Conservation (phyloP, 2,329 filamentous ascomycete genomes). For the Ceratocystis destructans region DNA sequence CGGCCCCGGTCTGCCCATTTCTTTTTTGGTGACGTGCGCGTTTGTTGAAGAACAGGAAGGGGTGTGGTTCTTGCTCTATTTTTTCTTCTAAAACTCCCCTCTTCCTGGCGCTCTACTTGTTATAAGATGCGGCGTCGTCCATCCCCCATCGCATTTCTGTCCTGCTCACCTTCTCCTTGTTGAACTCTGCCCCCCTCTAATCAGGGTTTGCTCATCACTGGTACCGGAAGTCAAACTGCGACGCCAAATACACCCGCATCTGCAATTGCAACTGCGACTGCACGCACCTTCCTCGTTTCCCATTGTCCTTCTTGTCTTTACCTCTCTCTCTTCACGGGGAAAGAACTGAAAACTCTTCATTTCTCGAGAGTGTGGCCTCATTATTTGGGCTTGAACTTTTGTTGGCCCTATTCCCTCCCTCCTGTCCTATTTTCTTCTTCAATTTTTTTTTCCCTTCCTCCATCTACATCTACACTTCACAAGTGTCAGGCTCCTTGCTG, state of each 20-base stretch:
- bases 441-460: neutral
- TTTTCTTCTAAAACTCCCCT: neutral
- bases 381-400: neutral
- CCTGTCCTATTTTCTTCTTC: neutral
- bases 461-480: neutral
- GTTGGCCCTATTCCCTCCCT: too few species aligned
- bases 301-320: neutral
- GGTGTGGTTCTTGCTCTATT: neutral
- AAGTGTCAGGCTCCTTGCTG: neutral
- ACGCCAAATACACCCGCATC: too few species aligned
- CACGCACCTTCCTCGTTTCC: neutral
- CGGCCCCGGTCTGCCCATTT: neutral
- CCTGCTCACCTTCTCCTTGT: slow-evolving; percentile 4
- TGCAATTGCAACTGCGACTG: too few species aligned
- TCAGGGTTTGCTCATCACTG: neutral
- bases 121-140: slow-evolving; percentile 1
- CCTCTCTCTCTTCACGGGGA: neutral
- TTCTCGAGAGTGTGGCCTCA: neutral
- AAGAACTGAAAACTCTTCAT: slow-evolving; percentile 6
- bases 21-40: slow-evolving; percentile 5
- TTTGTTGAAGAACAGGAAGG: neutral
- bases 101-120: neutral
- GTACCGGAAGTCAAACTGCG: neutral
- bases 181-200: neutral
- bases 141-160: neutral